Conservation (phyloP, 2,329 filamentous ascomycete species). For the Colletotrichum eleusines region DNA sequence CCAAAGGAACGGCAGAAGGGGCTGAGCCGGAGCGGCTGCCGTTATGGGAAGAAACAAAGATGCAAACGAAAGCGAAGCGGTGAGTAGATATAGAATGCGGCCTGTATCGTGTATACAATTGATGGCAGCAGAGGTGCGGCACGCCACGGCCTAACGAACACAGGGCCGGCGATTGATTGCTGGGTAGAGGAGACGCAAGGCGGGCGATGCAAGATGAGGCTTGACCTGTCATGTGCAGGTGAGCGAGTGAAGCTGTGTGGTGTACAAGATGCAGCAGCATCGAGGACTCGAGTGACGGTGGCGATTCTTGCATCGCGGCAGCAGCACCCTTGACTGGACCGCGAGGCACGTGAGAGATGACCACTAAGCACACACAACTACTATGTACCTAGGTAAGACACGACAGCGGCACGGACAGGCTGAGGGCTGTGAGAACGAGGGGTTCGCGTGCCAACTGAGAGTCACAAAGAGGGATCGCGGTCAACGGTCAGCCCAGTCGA, state of each 20-base stretch:
- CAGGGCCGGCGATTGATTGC: not conserved
- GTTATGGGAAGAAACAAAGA: not conserved
- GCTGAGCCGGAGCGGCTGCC: not conserved
- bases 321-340: not conserved
- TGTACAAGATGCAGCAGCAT: not conserved
- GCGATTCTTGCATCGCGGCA: not conserved
- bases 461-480: conserved; percentile 14
- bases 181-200: not conserved
- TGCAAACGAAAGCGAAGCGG: conserved; percentile 16
- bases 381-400: not conserved
- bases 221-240: not conserved
- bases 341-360: not conserved
- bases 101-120: not conserved
- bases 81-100: not conserved
- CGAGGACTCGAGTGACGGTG: not conserved
- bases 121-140: conserved; percentile 7
- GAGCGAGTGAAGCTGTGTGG: not conserved
- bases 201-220: conserved; percentile 2
- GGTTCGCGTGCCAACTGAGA: conserved; percentile 2
- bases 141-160: not conserved
- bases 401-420: not conserved
- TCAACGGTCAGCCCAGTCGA: conserved; percentile 39
- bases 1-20: conserved; percentile 13
- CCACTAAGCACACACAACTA: not conserved
- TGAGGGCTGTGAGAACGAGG: conserved; percentile 7